Conservation (phyloP, 2,329 filamentous ascomycete genomes). For the Epicoccum nigrum region DNA sequence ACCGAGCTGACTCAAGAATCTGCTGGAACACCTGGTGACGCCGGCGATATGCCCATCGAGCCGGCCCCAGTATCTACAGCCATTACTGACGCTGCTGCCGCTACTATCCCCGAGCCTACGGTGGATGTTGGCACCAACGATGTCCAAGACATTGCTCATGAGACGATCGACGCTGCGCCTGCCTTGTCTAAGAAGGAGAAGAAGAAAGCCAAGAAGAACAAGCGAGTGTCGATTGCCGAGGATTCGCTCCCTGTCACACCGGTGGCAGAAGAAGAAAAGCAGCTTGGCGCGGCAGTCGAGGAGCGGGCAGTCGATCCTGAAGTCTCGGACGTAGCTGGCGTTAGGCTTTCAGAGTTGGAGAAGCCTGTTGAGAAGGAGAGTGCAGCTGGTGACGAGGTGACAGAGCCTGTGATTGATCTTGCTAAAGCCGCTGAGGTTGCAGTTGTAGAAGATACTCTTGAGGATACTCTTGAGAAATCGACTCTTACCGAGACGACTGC, state of each 20-base stretch:
- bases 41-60: not conserved
- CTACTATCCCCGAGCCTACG: not conserved
- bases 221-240: conserved; percentile 14
- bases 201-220: conserved; percentile 32
- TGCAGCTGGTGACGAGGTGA: no score
- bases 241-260: conserved; percentile 1
- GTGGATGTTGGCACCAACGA: not conserved
- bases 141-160: not conserved
- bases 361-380: no score
- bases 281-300: not conserved
- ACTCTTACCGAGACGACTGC: not conserved
- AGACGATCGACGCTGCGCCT: not conserved
- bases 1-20: not conserved
- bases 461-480: no score
- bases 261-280: conserved; percentile 3
- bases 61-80: not conserved
- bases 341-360: no score
- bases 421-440: no score
- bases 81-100: not conserved
- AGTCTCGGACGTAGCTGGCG: no score
- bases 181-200: conserved; percentile 15
- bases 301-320: not conserved
- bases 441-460: no score
- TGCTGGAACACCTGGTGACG: not conserved
- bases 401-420: no score